Evolutionary conservation across 768 basidiomycete genomes (phyloP).

Genomic region (Tulasnella sp.): DNA sequence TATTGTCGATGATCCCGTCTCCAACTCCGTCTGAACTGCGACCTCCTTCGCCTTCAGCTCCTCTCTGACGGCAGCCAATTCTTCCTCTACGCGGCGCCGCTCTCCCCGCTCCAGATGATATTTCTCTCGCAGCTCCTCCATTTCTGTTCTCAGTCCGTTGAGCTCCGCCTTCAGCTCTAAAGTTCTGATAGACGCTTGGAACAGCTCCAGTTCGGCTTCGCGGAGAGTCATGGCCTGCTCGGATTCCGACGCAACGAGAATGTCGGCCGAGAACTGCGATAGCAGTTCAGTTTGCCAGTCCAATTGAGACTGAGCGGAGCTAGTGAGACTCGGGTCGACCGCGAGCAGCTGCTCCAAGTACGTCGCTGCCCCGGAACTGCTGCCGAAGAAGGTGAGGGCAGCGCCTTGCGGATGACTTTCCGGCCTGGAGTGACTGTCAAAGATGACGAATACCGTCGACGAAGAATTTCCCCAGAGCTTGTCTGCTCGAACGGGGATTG

Average conservation of each 20-base stretch:
- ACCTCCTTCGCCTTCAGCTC: background rate
- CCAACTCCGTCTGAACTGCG: background rate
- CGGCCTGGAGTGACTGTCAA: conserved; percentile 56
- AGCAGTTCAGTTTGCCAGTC: conserved; percentile 55
- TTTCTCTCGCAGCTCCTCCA: background rate
- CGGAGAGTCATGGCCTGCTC: background rate
- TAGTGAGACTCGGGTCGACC: conserved; percentile 6
- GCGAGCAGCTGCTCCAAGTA: conserved; percentile 13
- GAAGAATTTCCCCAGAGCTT: background rate
- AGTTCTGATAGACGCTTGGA: conserved; percentile 41
- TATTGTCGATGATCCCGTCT: background rate
- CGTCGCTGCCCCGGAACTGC: background rate
- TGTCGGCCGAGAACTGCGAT: conserved; percentile 46
- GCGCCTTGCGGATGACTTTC: conserved; percentile 45
- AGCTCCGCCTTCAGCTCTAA: conserved; percentile 34
- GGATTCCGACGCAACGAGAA: conserved; percentile 29
- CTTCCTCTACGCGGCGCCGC: background rate
- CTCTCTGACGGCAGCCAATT: background rate
- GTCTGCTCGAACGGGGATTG: conserved; percentile 19
- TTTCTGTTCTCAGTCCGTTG: conserved; percentile 26
- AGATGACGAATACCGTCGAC: conserved; percentile 40
- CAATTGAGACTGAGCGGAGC: conserved; percentile 25
- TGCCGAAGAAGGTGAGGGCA: conserved; percentile 38
- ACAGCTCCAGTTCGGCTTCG: conserved; percentile 18
- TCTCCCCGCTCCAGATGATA: background rate